Evolutionary conservation across 495 filamentous ascomycete species (phyloP).

Genomic region (Aspergillus asperescens): DNA sequence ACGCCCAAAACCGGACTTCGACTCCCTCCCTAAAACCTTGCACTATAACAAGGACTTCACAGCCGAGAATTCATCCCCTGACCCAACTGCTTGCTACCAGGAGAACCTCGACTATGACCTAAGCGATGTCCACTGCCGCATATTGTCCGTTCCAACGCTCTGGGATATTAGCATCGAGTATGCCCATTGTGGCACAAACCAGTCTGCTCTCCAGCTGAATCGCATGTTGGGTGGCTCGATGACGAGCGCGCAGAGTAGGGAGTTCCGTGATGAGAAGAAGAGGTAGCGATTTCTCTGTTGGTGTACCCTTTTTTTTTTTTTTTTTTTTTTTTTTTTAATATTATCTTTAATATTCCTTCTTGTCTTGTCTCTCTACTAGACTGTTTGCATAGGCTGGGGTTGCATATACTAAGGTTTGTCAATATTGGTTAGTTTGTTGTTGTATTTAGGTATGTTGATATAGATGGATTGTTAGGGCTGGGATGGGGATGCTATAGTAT

Average conservation of each 20-base stretch:
- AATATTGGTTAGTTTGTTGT: too few relatives aligned
- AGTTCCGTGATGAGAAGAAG: background rate
- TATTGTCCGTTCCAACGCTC: conserved; percentile 18
- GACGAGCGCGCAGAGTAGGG: conserved; percentile 26
- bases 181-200: conserved; percentile 15
- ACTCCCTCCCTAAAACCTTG: conserved; percentile 18
- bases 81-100: conserved; percentile 24
- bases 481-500: too few relatives aligned
- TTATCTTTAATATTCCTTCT: too few relatives aligned
- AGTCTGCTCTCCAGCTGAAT: conserved; percentile 21
- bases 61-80: background rate
- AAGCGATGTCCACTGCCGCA: conserved; percentile 22
- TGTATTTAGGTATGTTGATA: too few relatives aligned
- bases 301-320: background rate
- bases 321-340: background rate
- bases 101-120: conserved; percentile 37
- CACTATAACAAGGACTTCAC: conserved; percentile 1
- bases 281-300: background rate
- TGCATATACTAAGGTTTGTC: too few relatives aligned
- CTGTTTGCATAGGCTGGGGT: too few relatives aligned
- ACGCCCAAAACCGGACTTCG: conserved; percentile 29
- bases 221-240: conserved; percentile 33
- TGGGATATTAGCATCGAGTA: conserved; percentile 35
- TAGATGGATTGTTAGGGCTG: too few relatives aligned
- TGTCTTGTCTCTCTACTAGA: too few relatives aligned